Conservation (phyloP, 225 moss, liverwort and hornwort species). For the Polytrichum commune region DNA sequence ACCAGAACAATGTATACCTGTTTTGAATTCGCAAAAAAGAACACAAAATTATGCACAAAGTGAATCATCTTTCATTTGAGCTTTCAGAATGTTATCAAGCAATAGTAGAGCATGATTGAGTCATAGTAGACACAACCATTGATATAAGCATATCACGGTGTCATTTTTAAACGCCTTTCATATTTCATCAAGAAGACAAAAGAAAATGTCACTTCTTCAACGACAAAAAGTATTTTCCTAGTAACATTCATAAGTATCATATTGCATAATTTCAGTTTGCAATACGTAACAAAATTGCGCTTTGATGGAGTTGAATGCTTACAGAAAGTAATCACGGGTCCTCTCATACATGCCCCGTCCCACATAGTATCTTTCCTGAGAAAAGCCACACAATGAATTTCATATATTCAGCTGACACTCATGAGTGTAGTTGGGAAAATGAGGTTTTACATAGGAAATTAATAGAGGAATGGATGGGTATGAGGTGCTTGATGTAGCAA, state of each 20-base stretch:
- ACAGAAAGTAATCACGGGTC: conserved; percentile 62
- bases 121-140: no score
- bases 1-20: conserved; percentile 87
- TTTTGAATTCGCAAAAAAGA: not conserved
- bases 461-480: not conserved
- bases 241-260: conserved; percentile 4
- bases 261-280: no score
- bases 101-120: no score
- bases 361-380: conserved; percentile 57
- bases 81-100: no score
- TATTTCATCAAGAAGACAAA: no score
- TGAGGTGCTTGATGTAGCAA: not conserved
- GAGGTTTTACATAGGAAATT: no score
- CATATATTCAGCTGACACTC: conserved; percentile 1
- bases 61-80: no score
- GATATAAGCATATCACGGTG: no score
- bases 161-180: no score
- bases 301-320: conserved; percentile 9
- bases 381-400: not conserved
- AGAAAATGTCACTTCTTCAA: not conserved
- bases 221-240: not conserved
- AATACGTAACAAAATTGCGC: no score
- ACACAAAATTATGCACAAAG: no score
- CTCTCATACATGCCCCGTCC: conserved; percentile 58
- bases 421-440: no score